These are phyloP conservation scores for Kazachstania psychrophila DNA, from an alignment of 805 yeast genomes.

Conservation along the genomic window DNA sequence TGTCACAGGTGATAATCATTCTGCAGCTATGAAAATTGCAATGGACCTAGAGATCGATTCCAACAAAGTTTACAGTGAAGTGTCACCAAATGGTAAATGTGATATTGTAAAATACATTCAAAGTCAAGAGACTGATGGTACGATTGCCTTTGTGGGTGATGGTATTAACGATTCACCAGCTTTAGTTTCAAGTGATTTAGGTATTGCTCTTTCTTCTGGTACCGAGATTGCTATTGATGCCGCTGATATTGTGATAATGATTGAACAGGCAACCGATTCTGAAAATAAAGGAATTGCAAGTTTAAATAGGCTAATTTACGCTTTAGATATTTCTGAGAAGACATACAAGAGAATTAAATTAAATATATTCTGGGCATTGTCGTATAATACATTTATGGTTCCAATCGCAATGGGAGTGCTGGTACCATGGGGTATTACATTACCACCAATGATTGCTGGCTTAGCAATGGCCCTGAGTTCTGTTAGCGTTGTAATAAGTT, in stretches of 20 bases:
- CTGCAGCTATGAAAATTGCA: constrained; percentile 59
- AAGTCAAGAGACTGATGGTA: constrained; percentile 23
- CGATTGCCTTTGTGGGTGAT: constrained; percentile 88
- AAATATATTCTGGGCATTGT: constrained; percentile 80
- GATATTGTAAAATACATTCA: constrained; percentile 53
- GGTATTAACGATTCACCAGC: constrained; percentile 99
- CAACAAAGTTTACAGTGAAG: constrained; percentile 60
- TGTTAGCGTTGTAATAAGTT: constrained; percentile 75
- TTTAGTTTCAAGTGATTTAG: constrained; percentile 75
- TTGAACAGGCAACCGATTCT: constrained; percentile 23
- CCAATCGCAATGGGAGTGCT: constrained; percentile 94
- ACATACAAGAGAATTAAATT: constrained; percentile 68
- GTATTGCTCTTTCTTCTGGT: constrained; percentile 86
- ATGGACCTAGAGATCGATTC: constrained; percentile 54
- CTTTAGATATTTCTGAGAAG: constrained; percentile 56
- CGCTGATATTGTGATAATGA: constrained; percentile 81
- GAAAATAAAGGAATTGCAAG: constrained; percentile 14
- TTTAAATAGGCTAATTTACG: constrained; percentile 45
- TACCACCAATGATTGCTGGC: constrained; percentile 86
- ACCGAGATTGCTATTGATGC: constrained; percentile 95
- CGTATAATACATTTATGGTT: constrained; percentile 75
- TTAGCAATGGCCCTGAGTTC: constrained; percentile 91
- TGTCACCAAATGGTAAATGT: constrained; percentile 71
- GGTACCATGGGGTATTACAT: constrained; percentile 62
- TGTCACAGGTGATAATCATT: constrained; percentile 78